phyloP scores from a whole-genome alignment of 23 red algal species.

The Gracilaria caudata region DNA sequence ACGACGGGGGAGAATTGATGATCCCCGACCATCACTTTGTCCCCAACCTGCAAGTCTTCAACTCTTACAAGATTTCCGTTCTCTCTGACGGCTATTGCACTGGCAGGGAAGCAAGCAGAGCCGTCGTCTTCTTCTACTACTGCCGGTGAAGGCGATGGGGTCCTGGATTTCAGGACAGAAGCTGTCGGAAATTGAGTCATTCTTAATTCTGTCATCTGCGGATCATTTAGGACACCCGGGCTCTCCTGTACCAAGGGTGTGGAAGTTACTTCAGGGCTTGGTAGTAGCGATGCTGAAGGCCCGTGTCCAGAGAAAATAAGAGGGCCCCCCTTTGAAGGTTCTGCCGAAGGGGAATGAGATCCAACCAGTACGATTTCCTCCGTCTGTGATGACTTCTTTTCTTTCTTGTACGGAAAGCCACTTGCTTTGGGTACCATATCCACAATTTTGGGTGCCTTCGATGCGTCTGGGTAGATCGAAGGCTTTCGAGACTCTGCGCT shows the following conservation, averaged over 20 bases:
- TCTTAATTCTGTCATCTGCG: not conserved
- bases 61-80: constrained; percentile 32
- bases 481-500: not conserved
- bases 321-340: constrained; percentile 1
- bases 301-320: not conserved
- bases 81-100: not conserved
- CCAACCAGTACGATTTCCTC: not conserved
- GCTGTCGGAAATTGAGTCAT: not conserved
- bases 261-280: constrained; percentile 2
- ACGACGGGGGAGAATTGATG: constrained; percentile 31
- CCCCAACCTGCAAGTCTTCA: constrained; percentile 25
- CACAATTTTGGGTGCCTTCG: constrained; percentile 24
- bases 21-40: constrained; percentile 42
- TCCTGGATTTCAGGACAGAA: not conserved
- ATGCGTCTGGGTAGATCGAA: constrained; percentile 19
- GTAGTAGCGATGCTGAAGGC: not conserved
- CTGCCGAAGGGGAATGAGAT: not conserved
- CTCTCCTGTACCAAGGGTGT: not conserved
- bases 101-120: constrained; percentile 47
- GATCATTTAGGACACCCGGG: not conserved
- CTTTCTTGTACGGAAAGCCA: not conserved
- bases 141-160: not conserved
- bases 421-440: not conserved
- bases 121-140: not conserved
- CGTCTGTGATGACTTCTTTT: not conserved